Conservation (phyloP, 108 stramenopile genomes). For the Pseudonitzschia pungens region DNA sequence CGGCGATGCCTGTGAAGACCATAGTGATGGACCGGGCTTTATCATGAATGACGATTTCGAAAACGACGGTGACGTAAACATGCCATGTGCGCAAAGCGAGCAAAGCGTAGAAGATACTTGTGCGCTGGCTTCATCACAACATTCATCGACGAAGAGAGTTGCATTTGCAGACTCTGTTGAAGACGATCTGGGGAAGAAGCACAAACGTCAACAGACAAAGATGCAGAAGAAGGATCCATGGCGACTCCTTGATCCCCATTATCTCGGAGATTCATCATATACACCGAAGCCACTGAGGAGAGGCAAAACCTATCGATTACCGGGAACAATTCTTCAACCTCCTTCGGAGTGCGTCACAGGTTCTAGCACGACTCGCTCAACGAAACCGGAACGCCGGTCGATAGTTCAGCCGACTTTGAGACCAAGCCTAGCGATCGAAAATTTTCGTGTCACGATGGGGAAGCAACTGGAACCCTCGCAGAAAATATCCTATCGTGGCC, state of each 20-base stretch:
- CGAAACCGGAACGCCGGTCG: slow-evolving; percentile 10
- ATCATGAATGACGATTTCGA: slow-evolving; percentile 33
- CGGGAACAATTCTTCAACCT: slow-evolving; percentile 53
- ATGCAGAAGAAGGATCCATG: slow-evolving; percentile 68
- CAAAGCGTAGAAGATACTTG: slow-evolving; percentile 7
- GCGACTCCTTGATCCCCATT: slow-evolving; percentile 86
- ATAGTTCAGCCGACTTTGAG: slow-evolving; percentile 11
- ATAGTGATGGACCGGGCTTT: slow-evolving; percentile 43
- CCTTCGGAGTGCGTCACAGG: slow-evolving; percentile 79
- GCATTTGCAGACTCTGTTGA: slow-evolving; percentile 17
- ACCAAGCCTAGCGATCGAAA: slow-evolving; percentile 26
- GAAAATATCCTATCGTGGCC: slow-evolving; percentile 43
- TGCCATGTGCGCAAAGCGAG: neutral
- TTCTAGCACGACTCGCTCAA: slow-evolving; percentile 44
- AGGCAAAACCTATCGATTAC: slow-evolving; percentile 79
- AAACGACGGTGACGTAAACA: slow-evolving; percentile 18
- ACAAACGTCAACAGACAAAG: neutral
- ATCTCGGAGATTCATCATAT: slow-evolving; percentile 18
- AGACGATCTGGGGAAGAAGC: slow-evolving; percentile 12
- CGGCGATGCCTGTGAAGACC: slow-evolving; percentile 42
- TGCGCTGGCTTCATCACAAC: slow-evolving; percentile 42
- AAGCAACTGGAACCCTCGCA: slow-evolving; percentile 23
- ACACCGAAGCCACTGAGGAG: slow-evolving; percentile 58
- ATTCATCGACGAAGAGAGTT: slow-evolving; percentile 23
- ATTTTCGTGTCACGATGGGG: slow-evolving; percentile 29